A percentile compares a stretch with the other conserved stretches of the same genome.
phyloP scores from a whole-genome alignment of 306 rosid genomes.

The Trichosanthes truncata region DNA sequence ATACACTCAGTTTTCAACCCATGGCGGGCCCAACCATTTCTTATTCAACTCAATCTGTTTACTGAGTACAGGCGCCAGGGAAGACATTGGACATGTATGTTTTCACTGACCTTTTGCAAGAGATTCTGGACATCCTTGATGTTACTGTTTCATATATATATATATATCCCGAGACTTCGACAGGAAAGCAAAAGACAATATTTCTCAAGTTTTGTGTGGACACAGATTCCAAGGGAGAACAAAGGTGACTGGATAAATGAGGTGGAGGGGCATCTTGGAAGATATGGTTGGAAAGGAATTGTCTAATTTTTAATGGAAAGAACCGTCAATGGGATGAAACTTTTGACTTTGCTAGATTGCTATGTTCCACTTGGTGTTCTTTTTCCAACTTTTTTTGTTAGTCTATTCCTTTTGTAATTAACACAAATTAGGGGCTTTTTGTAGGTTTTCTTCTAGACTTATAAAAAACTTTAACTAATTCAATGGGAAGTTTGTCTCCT shows the following conservation, averaged over 20 bases:
- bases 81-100: neutral
- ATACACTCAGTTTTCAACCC: neutral
- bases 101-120: neutral
- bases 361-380: neutral
- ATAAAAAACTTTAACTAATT: neutral
- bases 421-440: neutral
- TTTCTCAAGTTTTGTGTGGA: neutral
- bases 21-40: neutral
- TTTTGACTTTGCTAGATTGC: neutral
- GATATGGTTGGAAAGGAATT: neutral
- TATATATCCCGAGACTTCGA: neutral
- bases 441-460: neutral
- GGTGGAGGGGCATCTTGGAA: neutral
- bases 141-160: neutral
- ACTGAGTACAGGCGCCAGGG: neutral
- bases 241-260: neutral
- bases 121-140: neutral
- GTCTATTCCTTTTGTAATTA: neutral
- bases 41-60: neutral
- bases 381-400: neutral
- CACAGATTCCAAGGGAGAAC: neutral
- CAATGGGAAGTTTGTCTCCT: neutral
- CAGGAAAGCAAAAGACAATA: neutral
- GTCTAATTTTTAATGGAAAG: neutral
- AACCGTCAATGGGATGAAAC: neutral